Base-by-base conservation (phyloP, 2,329 filamentous ascomycete species). In the Cladosporium sp. region DNA sequence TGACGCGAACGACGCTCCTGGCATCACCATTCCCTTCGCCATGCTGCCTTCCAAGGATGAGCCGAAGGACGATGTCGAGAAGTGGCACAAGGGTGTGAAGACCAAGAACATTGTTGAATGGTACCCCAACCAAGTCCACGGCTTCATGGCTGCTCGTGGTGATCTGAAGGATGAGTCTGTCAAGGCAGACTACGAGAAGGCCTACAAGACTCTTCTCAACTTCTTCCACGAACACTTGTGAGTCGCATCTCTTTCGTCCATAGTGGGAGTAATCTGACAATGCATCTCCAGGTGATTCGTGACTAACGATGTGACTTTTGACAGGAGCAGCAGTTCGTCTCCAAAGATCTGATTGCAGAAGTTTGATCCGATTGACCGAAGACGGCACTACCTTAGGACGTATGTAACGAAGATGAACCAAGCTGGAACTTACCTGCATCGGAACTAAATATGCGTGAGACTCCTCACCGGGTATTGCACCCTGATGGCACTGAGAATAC, bases 31-130 rank as follows among this genome's bases (percentile, higher is more conserved):
- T 46, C 86, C 86, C 1, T 85, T 84, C 74, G 80, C 81, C 7
- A 79, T 87, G 79, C 78, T 88, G 48, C 85, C 86, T 1, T 83
- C 80, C 43, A 82, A 82, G 73, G 86, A 87, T 57, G 86, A 88
- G 78, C 74, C 79, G 39, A 81, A 83, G 69, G 79, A 82, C 0
- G 86, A 81, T 57, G 79, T 84, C 2, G 78, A 79, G 73, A 77
- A 80, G 72, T 84, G 81, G 81, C 72, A 83, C 73, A 74, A 82
- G 70, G 78, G 75, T 5, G 70, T 83, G 70, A 83, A 83, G 76
- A 62, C 58, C 48, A 60, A 60, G 68, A 76, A 82, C 67, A 68
- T 78, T 5, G 81, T 84, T 5, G 75, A 83, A 72, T 83, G 80
- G 80, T 84, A 79, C 73, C 75, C 77, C 2, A 78, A 80, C 66